These are phyloP conservation scores for Penicillium samsonianum DNA, from an alignment of 495 filamentous ascomycete species.

Conservation along the genomic window DNA sequence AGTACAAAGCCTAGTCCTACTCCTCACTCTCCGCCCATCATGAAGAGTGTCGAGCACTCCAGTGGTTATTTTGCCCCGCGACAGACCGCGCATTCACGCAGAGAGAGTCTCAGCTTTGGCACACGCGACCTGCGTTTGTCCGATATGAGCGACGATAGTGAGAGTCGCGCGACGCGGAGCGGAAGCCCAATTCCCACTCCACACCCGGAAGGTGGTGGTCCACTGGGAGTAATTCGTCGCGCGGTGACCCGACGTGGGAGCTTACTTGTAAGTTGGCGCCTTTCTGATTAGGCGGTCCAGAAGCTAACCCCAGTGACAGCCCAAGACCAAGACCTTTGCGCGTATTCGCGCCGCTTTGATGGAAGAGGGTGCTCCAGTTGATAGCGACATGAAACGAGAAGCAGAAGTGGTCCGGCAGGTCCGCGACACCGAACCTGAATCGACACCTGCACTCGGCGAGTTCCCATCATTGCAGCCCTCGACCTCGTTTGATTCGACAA, in stretches of 20 bases:
- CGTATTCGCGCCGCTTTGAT: conserved; percentile 85
- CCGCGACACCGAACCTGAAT: conserved; percentile 65
- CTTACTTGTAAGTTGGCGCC: conserved; percentile 64
- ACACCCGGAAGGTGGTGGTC: conserved; percentile 42
- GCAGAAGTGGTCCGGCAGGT: conserved; percentile 94
- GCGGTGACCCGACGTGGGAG: conserved; percentile 86
- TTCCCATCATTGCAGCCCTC: conserved; percentile 50
- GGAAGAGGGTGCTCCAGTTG: conserved; percentile 84
- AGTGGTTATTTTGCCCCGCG: conserved; percentile 50
- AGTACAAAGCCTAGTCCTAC: conserved; percentile 68
- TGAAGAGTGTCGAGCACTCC: conserved; percentile 61
- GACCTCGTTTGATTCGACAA: conserved; percentile 42
- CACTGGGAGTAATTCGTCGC: conserved; percentile 54
- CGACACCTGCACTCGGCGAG: conserved; percentile 38
- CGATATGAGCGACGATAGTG: conserved; percentile 79
- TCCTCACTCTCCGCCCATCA: conserved; percentile 62
- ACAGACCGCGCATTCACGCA: conserved; percentile 56
- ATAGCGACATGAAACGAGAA: conserved; percentile 86
- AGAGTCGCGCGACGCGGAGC: conserved; percentile 49
- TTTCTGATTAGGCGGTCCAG: background rate
- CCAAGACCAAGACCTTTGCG: conserved; percentile 93
- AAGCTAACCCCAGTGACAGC: conserved; percentile 46
- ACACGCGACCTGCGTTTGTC: conserved; percentile 86
- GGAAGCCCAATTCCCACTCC: conserved; percentile 41
- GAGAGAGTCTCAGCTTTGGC: conserved; percentile 84